Evolutionary conservation across 2,329 filamentous ascomycete species (phyloP).

Genomic region (Penicillium sp.): DNA sequence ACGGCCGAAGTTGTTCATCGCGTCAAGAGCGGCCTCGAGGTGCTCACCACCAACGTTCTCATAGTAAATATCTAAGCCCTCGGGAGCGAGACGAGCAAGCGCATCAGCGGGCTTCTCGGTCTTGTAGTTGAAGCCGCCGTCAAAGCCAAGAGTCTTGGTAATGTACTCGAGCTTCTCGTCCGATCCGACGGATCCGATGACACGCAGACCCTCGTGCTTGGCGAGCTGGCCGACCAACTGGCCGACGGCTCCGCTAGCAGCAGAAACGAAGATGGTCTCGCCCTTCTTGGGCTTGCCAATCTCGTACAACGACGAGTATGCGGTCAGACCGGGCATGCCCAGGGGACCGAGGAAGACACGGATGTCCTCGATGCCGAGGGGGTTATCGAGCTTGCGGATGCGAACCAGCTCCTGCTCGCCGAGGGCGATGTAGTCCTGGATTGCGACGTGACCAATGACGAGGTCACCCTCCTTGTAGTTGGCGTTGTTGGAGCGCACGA

Average conservation of each 20-base stretch:
- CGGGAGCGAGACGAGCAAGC: slow-evolving; percentile 66
- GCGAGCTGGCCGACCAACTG: slow-evolving; percentile 80
- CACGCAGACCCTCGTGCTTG: slow-evolving; percentile 74
- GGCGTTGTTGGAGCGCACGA: slow-evolving; percentile 66
- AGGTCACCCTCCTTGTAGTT: slow-evolving; percentile 68
- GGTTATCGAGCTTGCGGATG: slow-evolving; percentile 65
- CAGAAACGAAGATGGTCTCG: slow-evolving; percentile 78
- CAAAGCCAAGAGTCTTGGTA: slow-evolving; percentile 66
- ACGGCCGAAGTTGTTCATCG: slow-evolving; percentile 65
- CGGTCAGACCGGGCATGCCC: slow-evolving; percentile 75
- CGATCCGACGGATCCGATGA: slow-evolving; percentile 76
- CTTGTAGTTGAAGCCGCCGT: slow-evolving; percentile 84
- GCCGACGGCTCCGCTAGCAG: slow-evolving; percentile 77
- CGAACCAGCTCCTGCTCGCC: slow-evolving; percentile 45
- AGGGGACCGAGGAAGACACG: slow-evolving; percentile 70
- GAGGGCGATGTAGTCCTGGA: slow-evolving; percentile 68
- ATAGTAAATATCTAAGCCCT: slow-evolving; percentile 81
- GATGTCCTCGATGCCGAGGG: slow-evolving; percentile 49
- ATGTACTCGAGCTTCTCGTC: slow-evolving; percentile 79
- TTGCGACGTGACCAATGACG: slow-evolving; percentile 56
- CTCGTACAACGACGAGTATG: slow-evolving; percentile 71
- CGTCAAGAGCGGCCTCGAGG: slow-evolving; percentile 64
- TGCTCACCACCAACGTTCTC: slow-evolving; percentile 78
- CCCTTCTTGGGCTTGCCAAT: slow-evolving; percentile 73
- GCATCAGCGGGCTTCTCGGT: slow-evolving; percentile 70